Conservation (phyloP, 1,139 yeast species). For the Candida tetrigidarum region DNA sequence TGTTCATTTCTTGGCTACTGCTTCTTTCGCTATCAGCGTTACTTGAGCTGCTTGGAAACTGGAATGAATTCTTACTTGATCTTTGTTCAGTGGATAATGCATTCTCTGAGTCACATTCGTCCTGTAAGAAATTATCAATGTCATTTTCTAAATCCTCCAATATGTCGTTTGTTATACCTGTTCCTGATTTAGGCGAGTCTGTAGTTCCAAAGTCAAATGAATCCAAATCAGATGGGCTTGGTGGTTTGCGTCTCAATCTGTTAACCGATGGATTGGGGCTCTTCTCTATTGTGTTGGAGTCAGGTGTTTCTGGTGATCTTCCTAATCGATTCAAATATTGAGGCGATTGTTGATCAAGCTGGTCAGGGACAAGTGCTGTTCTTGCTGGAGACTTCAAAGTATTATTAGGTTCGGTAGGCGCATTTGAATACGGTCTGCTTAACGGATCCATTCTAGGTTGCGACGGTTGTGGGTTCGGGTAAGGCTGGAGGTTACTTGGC, state of each 20-base stretch:
- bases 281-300: background rate
- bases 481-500: background rate
- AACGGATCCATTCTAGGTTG: background rate
- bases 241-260: slow-evolving; percentile 26
- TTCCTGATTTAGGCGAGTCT: slow-evolving; percentile 10
- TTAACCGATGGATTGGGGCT: slow-evolving; percentile 7
- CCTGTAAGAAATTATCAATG: slow-evolving; percentile 17
- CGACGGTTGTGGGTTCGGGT: background rate
- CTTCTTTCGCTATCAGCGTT: slow-evolving; percentile 8
- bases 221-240: slow-evolving; percentile 21
- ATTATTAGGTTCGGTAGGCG: background rate
- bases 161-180: slow-evolving; percentile 12
- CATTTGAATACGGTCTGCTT: slow-evolving; percentile 3
- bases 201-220: slow-evolving; percentile 13
- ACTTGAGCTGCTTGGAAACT: slow-evolving; percentile 8
- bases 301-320: slow-evolving; percentile 3
- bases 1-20: slow-evolving; percentile 8
- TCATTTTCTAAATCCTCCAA: slow-evolving; percentile 17
- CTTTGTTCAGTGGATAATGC: background rate
- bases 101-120: slow-evolving; percentile 7
- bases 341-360: slow-evolving; percentile 3
- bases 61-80: slow-evolving; percentile 6
- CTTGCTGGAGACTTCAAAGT: slow-evolving; percentile 6
- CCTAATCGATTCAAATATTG: slow-evolving; percentile 3
- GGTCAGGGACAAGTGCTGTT: slow-evolving; percentile 2